A percentile compares a stretch with the other conserved stretches of the same genome.
phyloP scores from a whole-genome alignment of 306 rosid genomes.

The Prunus dulcis region DNA sequence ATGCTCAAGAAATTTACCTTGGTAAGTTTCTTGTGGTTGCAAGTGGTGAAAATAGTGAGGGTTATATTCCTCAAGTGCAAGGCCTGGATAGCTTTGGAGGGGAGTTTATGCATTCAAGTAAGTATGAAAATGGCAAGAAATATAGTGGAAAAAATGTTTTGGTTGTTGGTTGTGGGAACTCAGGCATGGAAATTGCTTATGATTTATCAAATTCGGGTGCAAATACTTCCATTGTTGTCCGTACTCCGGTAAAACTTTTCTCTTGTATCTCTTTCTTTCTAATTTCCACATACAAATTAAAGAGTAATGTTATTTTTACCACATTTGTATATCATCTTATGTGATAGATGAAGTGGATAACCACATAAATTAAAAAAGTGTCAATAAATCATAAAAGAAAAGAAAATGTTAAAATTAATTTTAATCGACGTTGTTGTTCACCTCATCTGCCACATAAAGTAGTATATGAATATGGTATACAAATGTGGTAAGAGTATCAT shows the following conservation, averaged over 20 bases:
- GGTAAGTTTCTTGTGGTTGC: conserved; percentile 51
- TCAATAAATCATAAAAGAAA: too few species aligned
- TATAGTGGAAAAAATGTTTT: conserved; percentile 45
- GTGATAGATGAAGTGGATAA: too few species aligned
- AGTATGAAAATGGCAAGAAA: conserved; percentile 43
- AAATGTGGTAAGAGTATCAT: too few species aligned
- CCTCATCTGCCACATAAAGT: too few species aligned
- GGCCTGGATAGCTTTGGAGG: conserved; percentile 50
- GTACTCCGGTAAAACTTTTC: conserved; percentile 36
- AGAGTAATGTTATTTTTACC: too few species aligned
- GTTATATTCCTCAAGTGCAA: conserved; percentile 26
- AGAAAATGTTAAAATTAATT: too few species aligned
- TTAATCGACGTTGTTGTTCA: too few species aligned
- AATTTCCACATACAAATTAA: too few species aligned
- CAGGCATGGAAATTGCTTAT: conserved; percentile 74
- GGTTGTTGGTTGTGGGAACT: conserved; percentile 71
- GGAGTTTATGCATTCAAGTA: conserved; percentile 41
- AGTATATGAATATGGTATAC: too few species aligned
- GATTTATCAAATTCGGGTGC: conserved; percentile 59
- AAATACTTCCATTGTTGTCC: conserved; percentile 50
- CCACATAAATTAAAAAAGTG: too few species aligned
- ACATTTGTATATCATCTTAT: too few species aligned
- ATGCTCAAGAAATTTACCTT: conserved; percentile 26
- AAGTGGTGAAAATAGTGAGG: conserved; percentile 53
- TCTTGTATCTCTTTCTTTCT: background rate